These are phyloP conservation scores for Pseudogymnoascus sp. DNA, from an alignment of 2,329 filamentous ascomycete genomes.

Conservation along the genomic window DNA sequence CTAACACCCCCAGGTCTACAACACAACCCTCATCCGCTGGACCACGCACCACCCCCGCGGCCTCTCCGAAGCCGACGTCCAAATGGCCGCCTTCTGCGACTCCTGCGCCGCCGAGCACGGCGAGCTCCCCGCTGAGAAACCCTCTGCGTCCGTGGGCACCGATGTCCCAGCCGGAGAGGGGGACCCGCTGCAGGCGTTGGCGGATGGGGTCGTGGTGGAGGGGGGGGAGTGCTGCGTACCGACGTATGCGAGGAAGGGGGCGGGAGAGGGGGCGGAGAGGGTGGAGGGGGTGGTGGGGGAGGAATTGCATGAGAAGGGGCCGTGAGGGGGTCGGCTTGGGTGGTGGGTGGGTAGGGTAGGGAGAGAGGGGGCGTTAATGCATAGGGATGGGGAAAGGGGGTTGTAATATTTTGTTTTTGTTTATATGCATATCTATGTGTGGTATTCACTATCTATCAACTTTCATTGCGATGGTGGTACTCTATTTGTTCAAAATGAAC, in stretches of 20 bases:
- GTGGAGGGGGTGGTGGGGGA: not conserved
- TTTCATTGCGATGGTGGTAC: not conserved
- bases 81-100: slow-evolving; percentile 56
- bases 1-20: slow-evolving; percentile 48
- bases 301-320: slow-evolving; percentile 4
- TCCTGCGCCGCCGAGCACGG: slow-evolving; percentile 47
- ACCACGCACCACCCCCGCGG: slow-evolving; percentile 61
- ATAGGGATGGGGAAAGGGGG: not conserved
- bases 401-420: not conserved
- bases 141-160: not conserved
- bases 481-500: not conserved
- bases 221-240: slow-evolving; percentile 48
- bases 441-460: not conserved
- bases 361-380: not conserved
- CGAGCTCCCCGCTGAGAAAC: slow-evolving; percentile 33
- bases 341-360: not conserved
- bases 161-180: slow-evolving; percentile 17
- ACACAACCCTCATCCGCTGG: slow-evolving; percentile 62
- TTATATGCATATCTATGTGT: not conserved
- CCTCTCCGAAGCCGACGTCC: slow-evolving; percentile 54
- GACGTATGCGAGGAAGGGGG: slow-evolving; percentile 27
- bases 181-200: slow-evolving; percentile 36
- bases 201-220: slow-evolving; percentile 36
- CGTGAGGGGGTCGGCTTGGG: not conserved
- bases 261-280: not conserved